Evolutionary conservation across 306 rosid genomes (phyloP).

Genomic region (Vicia villosa): DNA sequence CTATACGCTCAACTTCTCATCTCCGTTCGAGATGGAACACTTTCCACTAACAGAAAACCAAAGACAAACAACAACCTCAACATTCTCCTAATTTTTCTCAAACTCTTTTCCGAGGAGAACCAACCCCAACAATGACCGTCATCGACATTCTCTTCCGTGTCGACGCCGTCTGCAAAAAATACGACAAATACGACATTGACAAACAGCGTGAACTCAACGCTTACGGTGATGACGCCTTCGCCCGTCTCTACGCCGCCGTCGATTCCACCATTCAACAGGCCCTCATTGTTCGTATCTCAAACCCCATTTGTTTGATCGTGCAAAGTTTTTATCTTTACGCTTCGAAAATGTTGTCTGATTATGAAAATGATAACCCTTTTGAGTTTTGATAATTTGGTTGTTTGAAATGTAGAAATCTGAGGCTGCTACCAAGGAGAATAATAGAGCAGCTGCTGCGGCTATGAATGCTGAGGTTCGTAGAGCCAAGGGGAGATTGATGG

Average conservation of each 20-base stretch:
- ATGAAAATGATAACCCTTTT: background rate
- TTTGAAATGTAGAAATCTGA: slow-evolving; percentile 48
- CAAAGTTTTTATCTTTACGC: background rate
- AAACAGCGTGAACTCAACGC: slow-evolving; percentile 73
- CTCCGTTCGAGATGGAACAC: slow-evolving; percentile 36
- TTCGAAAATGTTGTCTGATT: background rate
- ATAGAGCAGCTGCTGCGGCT: slow-evolving; percentile 47
- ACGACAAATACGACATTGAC: slow-evolving; percentile 62
- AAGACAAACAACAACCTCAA: background rate
- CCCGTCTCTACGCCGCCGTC: slow-evolving; percentile 54
- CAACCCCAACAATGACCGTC: slow-evolving; percentile 55
- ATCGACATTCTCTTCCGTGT: slow-evolving; percentile 81
- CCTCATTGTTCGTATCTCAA: slow-evolving; percentile 31
- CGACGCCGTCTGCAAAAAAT: slow-evolving; percentile 69
- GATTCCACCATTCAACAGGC: slow-evolving; percentile 56
- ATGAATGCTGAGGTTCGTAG: slow-evolving; percentile 60
- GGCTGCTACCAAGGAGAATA: slow-evolving; percentile 37
- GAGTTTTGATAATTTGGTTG: background rate
- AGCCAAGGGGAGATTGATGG: slow-evolving; percentile 62
- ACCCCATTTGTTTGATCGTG: background rate
- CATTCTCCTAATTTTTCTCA: background rate
- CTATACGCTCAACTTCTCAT: slow-evolving; percentile 48
- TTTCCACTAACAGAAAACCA: slow-evolving; percentile 2
- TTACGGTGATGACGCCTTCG: slow-evolving; percentile 69
- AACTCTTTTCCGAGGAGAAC: background rate